These are phyloP conservation scores for Saraca asoca DNA, from an alignment of 331 rosid genomes.

Conservation along the genomic window DNA sequence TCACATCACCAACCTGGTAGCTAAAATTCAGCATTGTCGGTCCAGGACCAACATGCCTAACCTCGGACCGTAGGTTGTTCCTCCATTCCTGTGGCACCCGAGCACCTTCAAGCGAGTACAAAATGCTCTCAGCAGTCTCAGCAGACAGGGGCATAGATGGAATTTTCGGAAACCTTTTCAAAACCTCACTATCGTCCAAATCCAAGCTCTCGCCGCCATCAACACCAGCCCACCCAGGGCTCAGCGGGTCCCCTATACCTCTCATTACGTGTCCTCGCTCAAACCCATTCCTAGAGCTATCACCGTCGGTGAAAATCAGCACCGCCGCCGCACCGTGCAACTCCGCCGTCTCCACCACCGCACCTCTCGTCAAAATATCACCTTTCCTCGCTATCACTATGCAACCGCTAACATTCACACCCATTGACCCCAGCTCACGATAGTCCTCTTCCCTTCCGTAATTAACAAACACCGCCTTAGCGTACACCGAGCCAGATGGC, in stretches of 20 bases:
- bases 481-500: constrained; percentile 71
- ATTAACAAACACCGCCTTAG: constrained; percentile 72
- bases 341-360: constrained; percentile 69
- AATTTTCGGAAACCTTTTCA: constrained; percentile 79
- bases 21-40: constrained; percentile 76
- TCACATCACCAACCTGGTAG: constrained; percentile 63
- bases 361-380: constrained; percentile 52
- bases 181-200: constrained; percentile 60
- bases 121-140: constrained; percentile 54
- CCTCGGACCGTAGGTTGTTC: constrained; percentile 30
- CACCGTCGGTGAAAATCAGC: constrained; percentile 53
- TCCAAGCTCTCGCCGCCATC: constrained; percentile 71
- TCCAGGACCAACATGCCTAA: constrained; percentile 72
- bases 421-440: constrained; percentile 41
- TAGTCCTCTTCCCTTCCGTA: constrained; percentile 73
- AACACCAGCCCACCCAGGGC: constrained; percentile 86
- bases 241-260: constrained; percentile 92
- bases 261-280: constrained; percentile 93
- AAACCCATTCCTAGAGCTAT: constrained; percentile 64
- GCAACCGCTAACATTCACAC: constrained; percentile 71
- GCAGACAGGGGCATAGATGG: constrained; percentile 83
- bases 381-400: constrained; percentile 67
- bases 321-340: constrained; percentile 71
- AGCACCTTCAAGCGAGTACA: constrained; percentile 54
- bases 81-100: constrained; percentile 63